Base-by-base conservation (phyloP, 192 early-diverging fungal genomes). In the Entomortierella beljakovae region DNA sequence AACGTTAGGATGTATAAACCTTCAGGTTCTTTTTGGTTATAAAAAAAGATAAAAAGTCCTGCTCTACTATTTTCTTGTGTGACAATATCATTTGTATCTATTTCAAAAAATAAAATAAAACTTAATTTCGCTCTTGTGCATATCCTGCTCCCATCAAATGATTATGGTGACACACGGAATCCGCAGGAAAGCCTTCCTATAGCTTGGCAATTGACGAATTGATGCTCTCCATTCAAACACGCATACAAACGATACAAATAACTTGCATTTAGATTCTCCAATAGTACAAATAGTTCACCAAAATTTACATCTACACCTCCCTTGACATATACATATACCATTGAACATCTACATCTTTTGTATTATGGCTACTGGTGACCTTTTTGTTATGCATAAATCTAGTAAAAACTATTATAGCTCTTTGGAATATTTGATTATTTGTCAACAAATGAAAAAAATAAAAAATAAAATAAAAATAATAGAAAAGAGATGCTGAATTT, bases 131-230 rank as follows among this genome's bases (percentile, higher is more conserved):
- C 38, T 16, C 25, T 65, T 28, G 51, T 54, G 51, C 63, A 65
- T 65, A 42, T 54, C 51, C 54, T 32, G 20, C 32, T 13, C 28
- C 16, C 29, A 15, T 3, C 16, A 57, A 18, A 11, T 16, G 35
- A 31, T 13, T 34, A 20, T 4, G 31, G 54, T 6, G 54, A 20
- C 1, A 3, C 23, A 53, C 4, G 28, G 51, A 53, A 7, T 53
- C 2, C 28, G 49, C 20, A 23, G n/a, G 49, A 50, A 50, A 16
- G n/a, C n/a, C 23, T 6, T 13, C 3, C 8, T 31, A 35, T 15
- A 52, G 49, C n/a, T n/a, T n/a, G n/a, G n/a, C 61, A 52, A 64
- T 50, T 49, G 59, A 34, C 61, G 32, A 64, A 64, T 64, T 51
- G 49, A 52, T 23, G 16, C 0, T 34, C 33, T 13, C 25, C 49